Conservation (phyloP, 2,329 filamentous ascomycete genomes). For the Phialemoniopsis sp. region DNA sequence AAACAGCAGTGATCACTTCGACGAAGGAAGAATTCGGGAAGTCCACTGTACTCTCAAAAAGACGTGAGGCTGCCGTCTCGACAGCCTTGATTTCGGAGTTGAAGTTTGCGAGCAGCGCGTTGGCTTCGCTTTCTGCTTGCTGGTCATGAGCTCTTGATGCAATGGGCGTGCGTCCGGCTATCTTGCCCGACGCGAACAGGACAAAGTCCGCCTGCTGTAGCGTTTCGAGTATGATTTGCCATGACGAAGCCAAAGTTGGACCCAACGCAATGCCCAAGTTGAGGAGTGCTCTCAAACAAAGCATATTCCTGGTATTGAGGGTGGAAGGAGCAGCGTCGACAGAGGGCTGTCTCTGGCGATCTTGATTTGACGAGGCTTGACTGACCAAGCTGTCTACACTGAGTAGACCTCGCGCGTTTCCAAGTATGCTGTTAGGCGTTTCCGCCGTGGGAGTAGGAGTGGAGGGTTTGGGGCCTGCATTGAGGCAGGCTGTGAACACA, state of each 20-base stretch:
- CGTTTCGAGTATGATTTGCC: conserved; percentile 88
- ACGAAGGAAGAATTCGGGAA: conserved; percentile 82
- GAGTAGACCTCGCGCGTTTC: conserved; percentile 67
- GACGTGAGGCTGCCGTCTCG: conserved; percentile 76
- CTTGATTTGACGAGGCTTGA: conserved; percentile 48
- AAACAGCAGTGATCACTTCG: conserved; percentile 72
- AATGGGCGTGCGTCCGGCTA: conserved; percentile 46
- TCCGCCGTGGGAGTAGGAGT: conserved; percentile 42
- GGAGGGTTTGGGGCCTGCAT: conserved; percentile 37
- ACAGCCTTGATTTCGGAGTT: conserved; percentile 81
- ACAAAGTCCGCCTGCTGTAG: conserved; percentile 91
- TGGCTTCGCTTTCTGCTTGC: conserved; percentile 46
- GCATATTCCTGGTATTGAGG: conserved; percentile 81
- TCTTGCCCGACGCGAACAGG: conserved; percentile 60
- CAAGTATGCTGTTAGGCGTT: conserved; percentile 54
- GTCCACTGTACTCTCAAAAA: conserved; percentile 89
- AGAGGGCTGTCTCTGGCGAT: conserved; percentile 56
- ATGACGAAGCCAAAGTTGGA: conserved; percentile 78
- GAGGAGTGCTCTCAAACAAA: conserved; percentile 86
- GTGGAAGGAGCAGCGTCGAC: conserved; percentile 49
- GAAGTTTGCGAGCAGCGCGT: conserved; percentile 59
- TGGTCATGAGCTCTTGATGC: conserved; percentile 40
- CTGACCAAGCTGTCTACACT: conserved; percentile 69
- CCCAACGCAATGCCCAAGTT: conserved; percentile 94
- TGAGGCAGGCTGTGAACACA: conserved; percentile 57